Evolutionary conservation across 371 early-diverging fungal species (phyloP), one percentile per base, ranked within the genome.

Genomic region (Encephalitozoon hellem): DNA sequence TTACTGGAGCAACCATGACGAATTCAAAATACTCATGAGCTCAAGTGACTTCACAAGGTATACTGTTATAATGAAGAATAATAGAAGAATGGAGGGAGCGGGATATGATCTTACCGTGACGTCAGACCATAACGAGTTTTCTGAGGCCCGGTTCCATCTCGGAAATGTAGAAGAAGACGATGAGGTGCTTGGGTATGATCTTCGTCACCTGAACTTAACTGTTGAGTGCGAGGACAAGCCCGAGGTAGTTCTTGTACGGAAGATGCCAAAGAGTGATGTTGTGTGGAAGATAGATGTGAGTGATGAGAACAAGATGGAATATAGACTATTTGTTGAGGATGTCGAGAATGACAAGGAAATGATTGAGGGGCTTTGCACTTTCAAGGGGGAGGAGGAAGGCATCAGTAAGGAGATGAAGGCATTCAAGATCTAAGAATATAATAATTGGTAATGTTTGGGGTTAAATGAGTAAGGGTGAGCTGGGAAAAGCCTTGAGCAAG

Each of bases 271-370:
- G 25, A 12, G 28, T 5, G 25, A 74, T 55, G 28, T 54, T 12
- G 49, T 79, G 2, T 82, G 67, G 75, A 69, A 59, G 49, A 30
- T 79, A 64, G 72, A 79, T 34, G 25, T 49, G 8, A 30, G 66
- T 1, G 23, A 64, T 25, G 67, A 39, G 5, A 34, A 25, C 18
- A 49, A 55, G 30, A 51, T 64, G 26, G 82, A 82, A 52, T 72
- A 74, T 49, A 73, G 54, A 6, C 52, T 73, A 21, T 82, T 79
- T 67, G 28, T 82, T 6, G 82, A 82, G 26, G 82, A 82, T 72
- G 45, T 81, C 15, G 42, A 49, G 42, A 64, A 67, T 21, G 77
- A 79, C 34, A 74, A 76, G 43, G 82, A 78, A n/a, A 73, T 82
- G 72, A 15, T 76, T 23, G 34, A 63, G 9, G 78, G 67, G 32